These are phyloP conservation scores for Rhododendron simsii DNA, from an alignment of 148 eudicot genomes.

Conservation along the genomic window DNA sequence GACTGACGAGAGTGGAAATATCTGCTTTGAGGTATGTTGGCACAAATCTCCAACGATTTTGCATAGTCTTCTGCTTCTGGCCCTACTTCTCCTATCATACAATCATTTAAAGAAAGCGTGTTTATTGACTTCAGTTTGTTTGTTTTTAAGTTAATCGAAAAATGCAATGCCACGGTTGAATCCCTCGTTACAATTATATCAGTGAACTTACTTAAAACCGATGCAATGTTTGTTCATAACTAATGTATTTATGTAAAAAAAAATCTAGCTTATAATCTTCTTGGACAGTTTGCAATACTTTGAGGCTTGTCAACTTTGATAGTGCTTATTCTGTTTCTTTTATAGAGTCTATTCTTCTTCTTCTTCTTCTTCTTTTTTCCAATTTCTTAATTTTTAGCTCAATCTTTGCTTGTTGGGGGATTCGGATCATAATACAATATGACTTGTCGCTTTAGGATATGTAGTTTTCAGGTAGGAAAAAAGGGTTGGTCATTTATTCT, in stretches of 20 bases:
- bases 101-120: background rate
- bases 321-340: too few species aligned
- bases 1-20: constrained; percentile 59
- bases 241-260: background rate
- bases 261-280: background rate
- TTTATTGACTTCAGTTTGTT: background rate
- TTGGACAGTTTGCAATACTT: background rate
- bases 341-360: too few species aligned
- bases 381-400: too few species aligned
- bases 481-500: too few species aligned
- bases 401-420: too few species aligned
- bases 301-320: background rate
- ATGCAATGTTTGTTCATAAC: background rate
- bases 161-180: background rate
- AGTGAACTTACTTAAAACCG: background rate
- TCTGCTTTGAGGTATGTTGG: constrained; percentile 88
- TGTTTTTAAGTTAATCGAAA: background rate
- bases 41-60: background rate
- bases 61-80: background rate
- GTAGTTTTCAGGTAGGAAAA: too few species aligned
- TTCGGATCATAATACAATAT: too few species aligned
- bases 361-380: too few species aligned
- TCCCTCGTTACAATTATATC: background rate
- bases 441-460: too few species aligned
- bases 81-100: background rate